phyloP scores from a whole-genome alignment of 2,329 filamentous ascomycete genomes.

The Penicillium thymicola region DNA sequence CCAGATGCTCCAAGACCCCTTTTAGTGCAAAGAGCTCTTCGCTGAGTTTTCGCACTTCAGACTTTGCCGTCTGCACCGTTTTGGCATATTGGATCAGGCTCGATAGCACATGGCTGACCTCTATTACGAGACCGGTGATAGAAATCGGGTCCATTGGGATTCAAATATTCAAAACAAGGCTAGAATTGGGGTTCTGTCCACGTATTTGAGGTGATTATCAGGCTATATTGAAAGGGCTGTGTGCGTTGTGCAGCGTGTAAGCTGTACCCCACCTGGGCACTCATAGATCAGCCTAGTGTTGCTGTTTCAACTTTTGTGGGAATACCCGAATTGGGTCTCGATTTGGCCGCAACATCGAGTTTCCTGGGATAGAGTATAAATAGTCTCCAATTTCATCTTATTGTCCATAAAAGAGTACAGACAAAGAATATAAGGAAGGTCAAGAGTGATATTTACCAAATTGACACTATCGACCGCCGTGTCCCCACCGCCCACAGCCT shows the following conservation, averaged over 20 bases:
- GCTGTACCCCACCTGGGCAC: constrained; percentile 2
- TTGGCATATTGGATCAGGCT: constrained; percentile 18
- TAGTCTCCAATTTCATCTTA: background rate
- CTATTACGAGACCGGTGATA: constrained; percentile 15
- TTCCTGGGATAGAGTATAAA: background rate
- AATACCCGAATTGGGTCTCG: background rate
- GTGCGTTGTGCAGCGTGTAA: constrained; percentile 1
- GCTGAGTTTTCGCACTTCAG: constrained; percentile 18
- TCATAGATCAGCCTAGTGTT: background rate
- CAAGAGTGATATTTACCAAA: background rate
- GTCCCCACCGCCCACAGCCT: background rate
- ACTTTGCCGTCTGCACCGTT: constrained; percentile 13
- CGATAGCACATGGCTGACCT: constrained; percentile 14
- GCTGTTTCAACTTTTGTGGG: background rate
- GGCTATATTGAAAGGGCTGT: background rate
- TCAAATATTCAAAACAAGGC: background rate
- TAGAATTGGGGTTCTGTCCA: background rate
- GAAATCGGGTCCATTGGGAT: constrained; percentile 18
- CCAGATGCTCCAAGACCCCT: constrained; percentile 18
- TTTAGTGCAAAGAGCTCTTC: constrained; percentile 21
- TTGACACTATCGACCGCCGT: background rate
- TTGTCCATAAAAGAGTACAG: background rate
- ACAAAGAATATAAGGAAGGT: background rate
- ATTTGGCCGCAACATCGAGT: background rate
- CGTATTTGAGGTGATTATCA: background rate